phyloP scores from a whole-genome alignment of 2,329 filamentous ascomycete species.

The Leptographium flavum region DNA sequence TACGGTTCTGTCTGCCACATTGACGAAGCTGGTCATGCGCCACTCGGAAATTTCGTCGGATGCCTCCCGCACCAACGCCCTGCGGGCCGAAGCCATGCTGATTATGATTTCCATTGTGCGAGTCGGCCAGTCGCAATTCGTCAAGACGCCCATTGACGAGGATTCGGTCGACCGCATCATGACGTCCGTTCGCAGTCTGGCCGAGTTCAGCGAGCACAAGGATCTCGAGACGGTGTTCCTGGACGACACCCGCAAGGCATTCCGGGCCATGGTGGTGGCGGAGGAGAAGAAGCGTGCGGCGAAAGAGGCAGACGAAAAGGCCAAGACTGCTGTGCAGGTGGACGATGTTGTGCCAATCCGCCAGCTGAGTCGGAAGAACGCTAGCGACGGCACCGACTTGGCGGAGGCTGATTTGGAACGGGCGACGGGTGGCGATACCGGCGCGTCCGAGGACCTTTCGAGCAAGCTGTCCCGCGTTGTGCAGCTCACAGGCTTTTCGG shows the following conservation, averaged over 20 bases:
- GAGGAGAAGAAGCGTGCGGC: slow-evolving; percentile 97
- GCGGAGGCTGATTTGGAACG: slow-evolving; percentile 83
- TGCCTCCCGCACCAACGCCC: slow-evolving; percentile 73
- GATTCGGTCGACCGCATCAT: slow-evolving; percentile 98
- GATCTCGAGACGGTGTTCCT: slow-evolving; percentile 87
- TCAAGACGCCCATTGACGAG: slow-evolving; percentile 93
- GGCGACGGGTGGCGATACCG: slow-evolving; percentile 80
- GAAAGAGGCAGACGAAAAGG: slow-evolving; percentile 83
- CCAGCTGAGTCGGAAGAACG: slow-evolving; percentile 85
- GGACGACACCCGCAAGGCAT: slow-evolving; percentile 87
- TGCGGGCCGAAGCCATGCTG: slow-evolving; percentile 93
- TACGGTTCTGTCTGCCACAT: slow-evolving; percentile 84
- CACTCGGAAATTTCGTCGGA: slow-evolving; percentile 88
- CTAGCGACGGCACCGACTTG: slow-evolving; percentile 66
- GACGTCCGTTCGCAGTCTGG: slow-evolving; percentile 85
- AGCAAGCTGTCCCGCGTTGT: slow-evolving; percentile 94
- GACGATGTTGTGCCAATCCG: slow-evolving; percentile 90
- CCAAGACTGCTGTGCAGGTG: slow-evolving; percentile 86
- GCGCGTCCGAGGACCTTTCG: slow-evolving; percentile 63
- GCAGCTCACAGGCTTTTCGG: slow-evolving; percentile 94
- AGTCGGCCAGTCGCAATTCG: slow-evolving; percentile 96
- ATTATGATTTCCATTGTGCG: slow-evolving; percentile 99
- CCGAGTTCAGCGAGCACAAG: slow-evolving; percentile 80
- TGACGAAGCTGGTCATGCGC: slow-evolving; percentile 96
- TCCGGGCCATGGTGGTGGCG: slow-evolving; percentile 91